phyloP scores from a whole-genome alignment of 495 filamentous ascomycete species.

The Neurospora cerealis region DNA sequence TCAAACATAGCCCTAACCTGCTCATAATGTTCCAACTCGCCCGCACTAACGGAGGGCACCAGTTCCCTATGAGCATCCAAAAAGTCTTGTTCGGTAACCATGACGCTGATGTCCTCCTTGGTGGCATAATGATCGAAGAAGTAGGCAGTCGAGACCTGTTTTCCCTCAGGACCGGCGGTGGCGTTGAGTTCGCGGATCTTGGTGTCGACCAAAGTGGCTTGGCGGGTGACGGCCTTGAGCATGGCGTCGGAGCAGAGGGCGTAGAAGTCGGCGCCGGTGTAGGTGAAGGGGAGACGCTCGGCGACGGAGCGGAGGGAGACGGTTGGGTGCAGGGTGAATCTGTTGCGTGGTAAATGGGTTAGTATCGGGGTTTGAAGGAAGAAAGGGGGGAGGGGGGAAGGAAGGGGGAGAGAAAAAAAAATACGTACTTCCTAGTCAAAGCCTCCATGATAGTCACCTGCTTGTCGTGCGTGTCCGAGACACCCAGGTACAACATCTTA shows the following conservation, averaged over 20 bases:
- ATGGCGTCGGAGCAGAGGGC: constrained; percentile 95
- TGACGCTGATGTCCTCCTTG: constrained; percentile 70
- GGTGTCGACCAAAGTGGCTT: constrained; percentile 71
- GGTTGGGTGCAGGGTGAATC: constrained; percentile 69
- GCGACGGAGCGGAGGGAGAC: constrained; percentile 68
- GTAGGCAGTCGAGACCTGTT: constrained; percentile 66
- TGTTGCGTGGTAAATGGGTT: constrained; percentile 15
- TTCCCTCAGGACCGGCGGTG: constrained; percentile 13
- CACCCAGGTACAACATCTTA: constrained; percentile 97
- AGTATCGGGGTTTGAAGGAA: not conserved
- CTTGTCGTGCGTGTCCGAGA: constrained; percentile 94
- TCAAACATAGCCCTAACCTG: constrained; percentile 76
- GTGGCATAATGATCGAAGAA: constrained; percentile 91
- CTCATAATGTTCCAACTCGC: constrained; percentile 89
- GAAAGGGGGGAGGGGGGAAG: too few relatives aligned
- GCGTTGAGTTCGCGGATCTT: constrained; percentile 62
- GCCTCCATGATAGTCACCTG: constrained; percentile 92
- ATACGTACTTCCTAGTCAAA: constrained; percentile 74
- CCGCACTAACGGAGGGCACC: constrained; percentile 84
- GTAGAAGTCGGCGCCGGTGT: constrained; percentile 94
- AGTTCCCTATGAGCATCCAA: constrained; percentile 68
- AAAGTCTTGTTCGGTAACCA: constrained; percentile 85
- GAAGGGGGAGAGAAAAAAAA: not conserved
- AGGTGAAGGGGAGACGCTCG: constrained; percentile 79
- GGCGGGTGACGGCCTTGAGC: constrained; percentile 94